Evolutionary conservation across 2,329 filamentous ascomycete genomes (phyloP), one percentile per base, ranked within the genome.

Genomic region (Aphanoascus verrucosus): DNA sequence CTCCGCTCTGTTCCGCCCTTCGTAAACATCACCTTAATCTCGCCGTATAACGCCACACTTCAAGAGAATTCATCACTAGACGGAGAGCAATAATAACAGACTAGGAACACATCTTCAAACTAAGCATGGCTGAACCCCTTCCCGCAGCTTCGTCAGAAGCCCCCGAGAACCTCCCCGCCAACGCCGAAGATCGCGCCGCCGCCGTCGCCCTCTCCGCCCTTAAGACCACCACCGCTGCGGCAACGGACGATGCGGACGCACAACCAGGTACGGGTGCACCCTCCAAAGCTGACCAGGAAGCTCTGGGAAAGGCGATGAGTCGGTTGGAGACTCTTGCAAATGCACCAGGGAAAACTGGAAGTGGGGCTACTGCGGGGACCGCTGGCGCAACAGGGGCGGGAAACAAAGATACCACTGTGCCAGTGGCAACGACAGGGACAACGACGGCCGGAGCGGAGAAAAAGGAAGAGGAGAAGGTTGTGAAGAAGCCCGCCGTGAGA

Each of bases 141-240:
- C 12, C 48, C 23, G 15, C 65, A 34, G 61, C 66, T 32, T 68
- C 67, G 44, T 63, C 63, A 34, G 64, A 68, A 28, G 60, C 67
- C 17, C 56, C 58, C 32, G 63, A 68, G 32, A 64, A 66, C 37
- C 62, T 68, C 43, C 71, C 73, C 41, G 64, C 67, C 35, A 72
- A 71, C 57, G 72, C 72, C 31, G 74, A 76, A 65, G 74, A 75
- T 62, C 74, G 74, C 60, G 75, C 74, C 63, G 72, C 74, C 9
- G 74, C 73, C 15, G 74, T 72, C 12, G 74, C 74, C 7, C 72
- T 76, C 48, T 73, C 71, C 55, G 67, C 73, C 35, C 69, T 76
- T 37, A 69, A 74, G 56, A 64, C 66, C 11, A 72, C 67, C 52
- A 55, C 49, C n/a, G 49, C 52, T 15, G 69, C 67, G 46, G 65